Evolutionary conservation across 768 basidiomycete genomes (phyloP).

Genomic region (Leccinum truebloodii): DNA sequence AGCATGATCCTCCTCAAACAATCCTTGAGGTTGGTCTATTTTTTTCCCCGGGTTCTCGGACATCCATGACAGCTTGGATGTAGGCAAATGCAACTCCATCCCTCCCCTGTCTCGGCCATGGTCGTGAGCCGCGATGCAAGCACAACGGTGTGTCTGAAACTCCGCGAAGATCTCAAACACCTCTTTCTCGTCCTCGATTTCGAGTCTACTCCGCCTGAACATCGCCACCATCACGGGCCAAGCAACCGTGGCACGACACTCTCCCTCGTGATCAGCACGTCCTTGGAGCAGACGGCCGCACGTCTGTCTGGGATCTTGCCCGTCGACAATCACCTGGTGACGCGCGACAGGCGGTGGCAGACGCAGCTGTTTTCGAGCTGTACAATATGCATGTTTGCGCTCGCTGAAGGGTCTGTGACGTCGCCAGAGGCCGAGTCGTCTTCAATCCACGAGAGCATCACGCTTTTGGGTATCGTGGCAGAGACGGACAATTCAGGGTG

Average conservation of each 20-base stretch:
- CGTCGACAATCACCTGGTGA: conserved; percentile 45
- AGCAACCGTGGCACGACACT: conserved; percentile 27
- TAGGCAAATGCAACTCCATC: conserved; percentile 29
- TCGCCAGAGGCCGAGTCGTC: conserved; percentile 25
- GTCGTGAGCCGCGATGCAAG: conserved; percentile 66
- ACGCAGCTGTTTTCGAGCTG: conserved; percentile 58
- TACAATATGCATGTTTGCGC: conserved; percentile 55
- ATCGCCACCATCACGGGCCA: conserved; percentile 31
- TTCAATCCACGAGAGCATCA: conserved; percentile 49
- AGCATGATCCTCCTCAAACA: conserved; percentile 37
- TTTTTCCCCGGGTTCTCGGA: not conserved
- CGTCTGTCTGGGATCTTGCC: conserved; percentile 50
- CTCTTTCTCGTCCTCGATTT: conserved; percentile 66
- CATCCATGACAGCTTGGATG: not conserved
- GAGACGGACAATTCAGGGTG: conserved; percentile 38
- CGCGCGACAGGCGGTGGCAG: conserved; percentile 57
- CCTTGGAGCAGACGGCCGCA: conserved; percentile 42
- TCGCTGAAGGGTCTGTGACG: conserved; percentile 25
- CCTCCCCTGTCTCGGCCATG: conserved; percentile 31
- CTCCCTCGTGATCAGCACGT: conserved; percentile 52
- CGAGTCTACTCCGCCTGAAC: conserved; percentile 37
- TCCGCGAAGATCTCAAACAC: conserved; percentile 27
- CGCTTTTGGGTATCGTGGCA: conserved; percentile 42
- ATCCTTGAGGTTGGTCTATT: conserved; percentile 24
- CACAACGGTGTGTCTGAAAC: conserved; percentile 52